Percentiles rank a stretch among this genome's conserved stretches.
phyloP scores from a whole-genome alignment of 2,329 filamentous ascomycete species.

The Calonectria henricotiae region DNA sequence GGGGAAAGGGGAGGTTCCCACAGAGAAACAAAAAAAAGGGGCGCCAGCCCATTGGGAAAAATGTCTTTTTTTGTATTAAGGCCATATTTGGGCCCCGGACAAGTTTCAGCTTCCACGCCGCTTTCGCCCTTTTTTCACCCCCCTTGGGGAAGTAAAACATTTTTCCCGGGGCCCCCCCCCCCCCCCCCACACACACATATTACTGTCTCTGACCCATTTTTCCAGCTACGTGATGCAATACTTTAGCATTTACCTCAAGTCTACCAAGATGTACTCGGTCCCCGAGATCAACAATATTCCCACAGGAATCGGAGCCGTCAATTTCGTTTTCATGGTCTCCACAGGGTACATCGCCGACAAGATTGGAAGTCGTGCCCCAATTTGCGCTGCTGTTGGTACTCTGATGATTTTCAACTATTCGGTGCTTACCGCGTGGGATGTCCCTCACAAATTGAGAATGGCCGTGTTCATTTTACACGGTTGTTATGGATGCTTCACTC shows the following conservation, averaged over 20 bases:
- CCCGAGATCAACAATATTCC: slow-evolving; percentile 65
- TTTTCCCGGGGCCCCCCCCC: neutral
- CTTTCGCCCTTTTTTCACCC: slow-evolving; percentile 60
- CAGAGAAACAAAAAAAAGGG: slow-evolving; percentile 77
- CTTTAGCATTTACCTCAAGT: slow-evolving; percentile 61
- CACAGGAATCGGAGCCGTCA: slow-evolving; percentile 62
- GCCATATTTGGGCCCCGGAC: slow-evolving; percentile 62
- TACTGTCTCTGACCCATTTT: slow-evolving; percentile 5
- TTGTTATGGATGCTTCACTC: slow-evolving; percentile 62
- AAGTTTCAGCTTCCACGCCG: slow-evolving; percentile 62
- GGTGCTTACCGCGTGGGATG: slow-evolving; percentile 59
- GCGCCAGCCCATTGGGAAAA: slow-evolving; percentile 58
- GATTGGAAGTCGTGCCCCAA: slow-evolving; percentile 57
- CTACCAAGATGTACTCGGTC: slow-evolving; percentile 56
- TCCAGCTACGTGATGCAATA: slow-evolving; percentile 60
- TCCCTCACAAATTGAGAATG: slow-evolving; percentile 59
- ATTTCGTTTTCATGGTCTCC: slow-evolving; percentile 61
- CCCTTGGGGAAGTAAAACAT: slow-evolving; percentile 54
- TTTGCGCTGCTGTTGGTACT: slow-evolving; percentile 56
- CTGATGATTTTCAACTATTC: slow-evolving; percentile 59
- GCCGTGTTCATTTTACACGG: slow-evolving; percentile 60
- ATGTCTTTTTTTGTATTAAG: slow-evolving; percentile 56
- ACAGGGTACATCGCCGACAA: slow-evolving; percentile 59
- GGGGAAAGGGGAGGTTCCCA: slow-evolving; percentile 76
- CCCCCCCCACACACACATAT: no score